Base-by-base conservation (phyloP, 2,329 filamentous ascomycete species). In the Ophiostoma populinum region DNA sequence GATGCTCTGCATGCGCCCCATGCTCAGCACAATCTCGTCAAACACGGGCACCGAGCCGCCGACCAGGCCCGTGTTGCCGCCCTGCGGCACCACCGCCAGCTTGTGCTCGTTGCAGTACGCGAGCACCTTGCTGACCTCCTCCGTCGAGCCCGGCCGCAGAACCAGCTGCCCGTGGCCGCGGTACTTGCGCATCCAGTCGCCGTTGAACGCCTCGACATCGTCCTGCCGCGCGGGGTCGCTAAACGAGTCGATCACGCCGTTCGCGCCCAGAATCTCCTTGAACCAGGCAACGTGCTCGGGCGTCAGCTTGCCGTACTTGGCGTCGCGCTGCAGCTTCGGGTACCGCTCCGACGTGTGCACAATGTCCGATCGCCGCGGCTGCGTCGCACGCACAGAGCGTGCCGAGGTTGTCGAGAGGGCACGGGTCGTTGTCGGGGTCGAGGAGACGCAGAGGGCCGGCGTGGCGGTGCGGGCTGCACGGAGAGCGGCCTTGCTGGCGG, bases 181-280 rank as follows among this genome's bases (percentile, higher is more conserved):
- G 62, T 93, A 98, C 60, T 98, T 98, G 57, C 81, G 77, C 86
- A 98, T 94, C 90, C 92, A 98, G 59, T 98, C 90, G 52, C 76
- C 74, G 57, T 98, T 98, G 67, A 85, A 98, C 7, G 80, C 70
- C 52, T 90, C 82, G 44, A 95, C 67, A 51, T 95, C 90, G 47
- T 81, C 80, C 3, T 65, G 60, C 11, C 74, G 53, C 20, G 59
- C 74, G 55, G 86, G 73, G 45, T 71, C 57, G 4, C 74, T 81
- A 36, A 93, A 67, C 34, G 82, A 82, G 52, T 94, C 86, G 41
- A 95, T 71, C 34, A 94, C 65, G 2, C 83, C 85, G 24, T 79
- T 80, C 24, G 77, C 72, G 32, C 70, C 67, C 22, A 98, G 67
- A n/a, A 94, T 58, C 15, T 72, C 62, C 52, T 78, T 75, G 65